Evolutionary conservation across 225 moss, liverwort and hornwort genomes (phyloP).

Genomic region (Climacium dendroides): DNA sequence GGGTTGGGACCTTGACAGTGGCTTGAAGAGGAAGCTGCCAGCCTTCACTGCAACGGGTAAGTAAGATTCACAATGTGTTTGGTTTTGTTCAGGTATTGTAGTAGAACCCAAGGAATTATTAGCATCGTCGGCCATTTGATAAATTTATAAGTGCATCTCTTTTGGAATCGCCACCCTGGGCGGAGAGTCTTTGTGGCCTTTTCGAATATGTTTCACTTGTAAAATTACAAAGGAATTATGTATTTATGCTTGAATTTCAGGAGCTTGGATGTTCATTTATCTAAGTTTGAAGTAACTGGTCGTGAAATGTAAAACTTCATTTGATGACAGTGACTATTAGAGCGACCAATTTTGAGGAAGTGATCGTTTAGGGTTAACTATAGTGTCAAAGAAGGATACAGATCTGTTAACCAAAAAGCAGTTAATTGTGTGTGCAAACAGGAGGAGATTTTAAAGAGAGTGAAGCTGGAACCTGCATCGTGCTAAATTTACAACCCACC

Average conservation of each 20-base stretch:
- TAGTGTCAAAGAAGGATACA: background rate
- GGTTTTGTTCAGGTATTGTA: background rate
- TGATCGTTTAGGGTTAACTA: background rate
- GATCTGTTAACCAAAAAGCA: background rate
- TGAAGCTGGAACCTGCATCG: background rate
- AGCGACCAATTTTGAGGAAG: background rate
- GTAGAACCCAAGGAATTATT: background rate
- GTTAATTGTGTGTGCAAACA: slow-evolving; percentile 1
- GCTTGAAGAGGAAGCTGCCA: slow-evolving; percentile 11
- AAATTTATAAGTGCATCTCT: background rate
- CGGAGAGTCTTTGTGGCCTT: background rate
- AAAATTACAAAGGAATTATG: background rate
- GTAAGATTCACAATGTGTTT: background rate
- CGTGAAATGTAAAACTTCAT: background rate
- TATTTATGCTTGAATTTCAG: background rate
- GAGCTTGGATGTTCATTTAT: background rate
- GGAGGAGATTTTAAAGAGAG: slow-evolving; percentile 31
- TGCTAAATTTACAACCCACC: background rate
- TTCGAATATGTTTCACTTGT: background rate
- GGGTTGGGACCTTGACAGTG: background rate
- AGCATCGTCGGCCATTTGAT: background rate
- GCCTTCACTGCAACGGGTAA: slow-evolving; percentile 36
- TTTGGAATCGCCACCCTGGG: background rate
- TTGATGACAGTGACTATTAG: background rate
- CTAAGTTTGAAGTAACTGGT: background rate